Conservation (phyloP, 169 alveolate species). For the Plasmodium inui region DNA sequence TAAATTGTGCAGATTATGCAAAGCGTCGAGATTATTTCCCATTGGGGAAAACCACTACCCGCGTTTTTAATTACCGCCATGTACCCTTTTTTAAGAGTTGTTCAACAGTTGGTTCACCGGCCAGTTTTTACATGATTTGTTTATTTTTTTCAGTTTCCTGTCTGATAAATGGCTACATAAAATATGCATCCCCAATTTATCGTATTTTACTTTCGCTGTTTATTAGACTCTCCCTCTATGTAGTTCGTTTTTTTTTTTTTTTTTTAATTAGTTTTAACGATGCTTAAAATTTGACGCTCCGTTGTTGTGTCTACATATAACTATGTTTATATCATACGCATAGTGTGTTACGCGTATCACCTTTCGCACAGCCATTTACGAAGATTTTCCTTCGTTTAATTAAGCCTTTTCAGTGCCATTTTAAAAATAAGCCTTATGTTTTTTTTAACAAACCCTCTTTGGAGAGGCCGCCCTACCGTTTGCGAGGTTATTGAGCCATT, state of each 20-base stretch:
- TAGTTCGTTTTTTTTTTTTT: neutral
- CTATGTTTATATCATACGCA: neutral
- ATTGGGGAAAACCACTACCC: neutral
- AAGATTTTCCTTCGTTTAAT: neutral
- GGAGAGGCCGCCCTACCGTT: neutral
- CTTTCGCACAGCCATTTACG: neutral
- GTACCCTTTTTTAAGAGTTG: neutral
- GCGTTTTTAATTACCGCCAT: neutral
- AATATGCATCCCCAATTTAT: neutral
- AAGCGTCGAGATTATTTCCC: neutral
- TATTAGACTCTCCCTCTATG: neutral
- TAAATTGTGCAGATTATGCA: neutral
- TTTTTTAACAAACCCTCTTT: neutral
- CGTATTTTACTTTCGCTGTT: neutral
- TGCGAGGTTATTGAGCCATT: neutral
- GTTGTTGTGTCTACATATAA: neutral
- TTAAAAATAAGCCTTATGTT: neutral
- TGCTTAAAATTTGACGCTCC: neutral
- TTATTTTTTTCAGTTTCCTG: conserved; percentile 2
- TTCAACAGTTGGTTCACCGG: neutral
- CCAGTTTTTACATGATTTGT: neutral
- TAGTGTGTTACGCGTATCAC: neutral
- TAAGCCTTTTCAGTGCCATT: neutral
- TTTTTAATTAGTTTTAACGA: neutral
- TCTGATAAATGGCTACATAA: neutral